These are phyloP conservation scores for Colletotrichum sp. DNA, from an alignment of 2,329 filamentous ascomycete genomes.

Conservation along the genomic window DNA sequence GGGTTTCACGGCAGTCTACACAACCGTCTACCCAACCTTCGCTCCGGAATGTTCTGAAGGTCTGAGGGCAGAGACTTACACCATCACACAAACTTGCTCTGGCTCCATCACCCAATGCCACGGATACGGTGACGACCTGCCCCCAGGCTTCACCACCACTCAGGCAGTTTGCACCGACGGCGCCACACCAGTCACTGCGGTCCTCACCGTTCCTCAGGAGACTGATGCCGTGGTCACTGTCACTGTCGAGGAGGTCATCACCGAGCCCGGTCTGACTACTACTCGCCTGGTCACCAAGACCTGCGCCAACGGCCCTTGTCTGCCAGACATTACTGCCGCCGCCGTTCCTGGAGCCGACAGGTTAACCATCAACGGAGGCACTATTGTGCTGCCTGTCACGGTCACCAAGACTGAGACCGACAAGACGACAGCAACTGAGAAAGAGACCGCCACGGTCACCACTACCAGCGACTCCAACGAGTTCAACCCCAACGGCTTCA, in stretches of 20 bases:
- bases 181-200: conserved; percentile 2
- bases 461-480: background rate
- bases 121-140: background rate
- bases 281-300: conserved; percentile 5
- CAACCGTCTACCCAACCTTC: conserved; percentile 15
- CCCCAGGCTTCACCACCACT: conserved; percentile 9
- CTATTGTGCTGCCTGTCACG: background rate
- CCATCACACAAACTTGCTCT: conserved; percentile 16
- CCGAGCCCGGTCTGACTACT: background rate
- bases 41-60: background rate
- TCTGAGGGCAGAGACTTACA: conserved; percentile 10
- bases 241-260: background rate
- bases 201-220: conserved; percentile 2
- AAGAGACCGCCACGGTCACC: conserved; percentile 11
- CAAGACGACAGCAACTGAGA: background rate
- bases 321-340: background rate
- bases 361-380: background rate
- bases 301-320: background rate
- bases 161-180: conserved; percentile 7
- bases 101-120: conserved; percentile 5
- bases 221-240: conserved; percentile 3
- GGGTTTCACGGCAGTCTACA: background rate
- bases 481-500: background rate
- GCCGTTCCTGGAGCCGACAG: background rate
- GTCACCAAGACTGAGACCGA: background rate